Base-by-base conservation (phyloP, 1,139 yeast genomes). In the Protomyces arabidopsidicola region DNA sequence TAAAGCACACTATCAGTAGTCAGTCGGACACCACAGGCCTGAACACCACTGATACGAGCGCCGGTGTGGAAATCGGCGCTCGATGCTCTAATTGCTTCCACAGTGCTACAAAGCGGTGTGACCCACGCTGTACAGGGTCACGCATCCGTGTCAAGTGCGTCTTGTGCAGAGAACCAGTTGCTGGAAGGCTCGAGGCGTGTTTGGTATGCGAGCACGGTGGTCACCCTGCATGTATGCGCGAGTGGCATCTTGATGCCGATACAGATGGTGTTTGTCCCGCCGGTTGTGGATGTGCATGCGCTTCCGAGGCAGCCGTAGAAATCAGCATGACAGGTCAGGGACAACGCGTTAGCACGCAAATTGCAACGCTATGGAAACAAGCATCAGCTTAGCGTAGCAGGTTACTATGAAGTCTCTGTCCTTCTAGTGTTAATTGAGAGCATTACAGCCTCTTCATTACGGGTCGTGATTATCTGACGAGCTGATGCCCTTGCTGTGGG, bases 131-230 rank as follows among this genome's bases (percentile, higher is more conserved):
- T n/a, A 50, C 36, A 14, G 36, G 35, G 8, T 50, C 53, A 12
- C 36, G 53, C 1, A 31, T 50, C 36, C 20, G 34, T 34, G 48
- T 31, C 20, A 50, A 50, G 16, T 50, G 53, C 24, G 36, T 34
- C 3, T 8, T 50, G 16, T 50, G 53, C 27, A n/a, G 27, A 24
- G 16, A 12, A n/a, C 53, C 53, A 12, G 36, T 50, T n/a, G 16
- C 35, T 6, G 53, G 53, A n/a, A 36, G 35, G n/a, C 10, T 24
- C 27, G 53, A 27, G 53, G 35, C 36, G 10, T 50, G 53, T 24
- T 50, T 50, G 53, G 53, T 27, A 10, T 50, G 53, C 24, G 36
- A 31, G 20, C 53, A 50, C 24, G 53, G 53, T 16, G 53, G 53
- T 5, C 53, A 50, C 24, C 20, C 53, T 18, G 36, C 53, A 16